Evolutionary conservation across 192 early-diverging fungal genomes (phyloP), one percentile per base, ranked within the genome.

Genomic region (Ambispora gerdemannii): DNA sequence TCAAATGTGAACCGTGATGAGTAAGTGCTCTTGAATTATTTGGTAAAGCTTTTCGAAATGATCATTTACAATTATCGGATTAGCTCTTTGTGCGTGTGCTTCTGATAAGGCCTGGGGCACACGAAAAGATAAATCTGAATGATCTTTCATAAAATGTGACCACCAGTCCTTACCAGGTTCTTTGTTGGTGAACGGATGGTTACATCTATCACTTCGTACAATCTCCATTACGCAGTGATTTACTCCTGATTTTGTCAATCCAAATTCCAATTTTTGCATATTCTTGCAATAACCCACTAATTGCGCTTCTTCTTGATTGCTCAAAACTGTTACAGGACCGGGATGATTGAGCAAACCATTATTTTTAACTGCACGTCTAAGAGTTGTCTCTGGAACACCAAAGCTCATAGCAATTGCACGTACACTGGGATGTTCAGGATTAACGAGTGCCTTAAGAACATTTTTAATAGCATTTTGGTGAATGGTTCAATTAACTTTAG

Each of bases 281-380:
- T n/a, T n/a, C n/a, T n/a, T 68, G 28, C 66, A 68, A 50, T 68
- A 68, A 3, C 53, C 50, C 31, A 50, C 22, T 35, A 68, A 50
- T 52, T 68, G 50, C 43, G 15, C 22, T 55, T 68, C 50, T 52
- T 68, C 28, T 52, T 68, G 3, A 0, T 17, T 55, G 52, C 50
- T 68, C 28, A 68, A 28, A 1, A 68, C 50, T 10, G 20, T 68
- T 19, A 10, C 17, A 68, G 50, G 10, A 52, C 49, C 50, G 34
- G 20, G 19, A 55, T 19, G 28, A 20, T 53, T 51, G 20, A 28
- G 50, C 32, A 51, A 35, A n/a, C n/a, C n/a, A 68, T 68, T 68
- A 68, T 68, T 68, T 35, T 53, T 55, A 52, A 68, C 28, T 20
- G 66, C 47, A 68, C 27, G 28, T 51, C 28, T 53, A 17, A 68